Evolutionary conservation across 73 alveolate genomes (phyloP).

Genomic region (Blepharisma stoltei): DNA sequence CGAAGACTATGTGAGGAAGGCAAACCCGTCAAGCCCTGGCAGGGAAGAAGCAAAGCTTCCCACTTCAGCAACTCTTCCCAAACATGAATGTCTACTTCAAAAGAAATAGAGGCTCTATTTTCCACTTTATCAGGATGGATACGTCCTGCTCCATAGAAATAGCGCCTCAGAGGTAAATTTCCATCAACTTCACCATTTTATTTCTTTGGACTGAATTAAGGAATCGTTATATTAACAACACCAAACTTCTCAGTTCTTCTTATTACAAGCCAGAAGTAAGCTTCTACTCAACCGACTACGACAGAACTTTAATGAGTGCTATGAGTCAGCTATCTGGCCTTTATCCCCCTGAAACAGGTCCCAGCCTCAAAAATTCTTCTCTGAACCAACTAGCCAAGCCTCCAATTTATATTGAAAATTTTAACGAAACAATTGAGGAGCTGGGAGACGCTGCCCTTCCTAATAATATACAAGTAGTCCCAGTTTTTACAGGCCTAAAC

Average conservation of each 20-base stretch:
- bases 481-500: background rate
- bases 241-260: background rate
- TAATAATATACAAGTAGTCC: background rate
- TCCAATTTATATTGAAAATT: background rate
- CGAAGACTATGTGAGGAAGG: too few relatives aligned
- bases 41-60: too few relatives aligned
- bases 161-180: too few relatives aligned
- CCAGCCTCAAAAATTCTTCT: background rate
- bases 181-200: too few relatives aligned
- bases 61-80: too few relatives aligned
- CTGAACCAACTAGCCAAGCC: background rate
- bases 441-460: background rate
- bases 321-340: background rate
- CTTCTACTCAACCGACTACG: background rate
- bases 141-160: too few relatives aligned
- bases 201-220: background rate
- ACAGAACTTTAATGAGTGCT: constrained; percentile 6
- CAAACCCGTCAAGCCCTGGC: too few relatives aligned
- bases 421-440: background rate
- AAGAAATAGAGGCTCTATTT: too few relatives aligned
- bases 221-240: background rate
- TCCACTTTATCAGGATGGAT: too few relatives aligned
- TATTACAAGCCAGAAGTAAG: background rate
- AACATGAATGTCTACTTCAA: too few relatives aligned
- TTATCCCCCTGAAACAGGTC: background rate